These are phyloP conservation scores for Blastocladiella britannica DNA, from an alignment of 192 early-diverging fungal genomes.

Conservation along the genomic window DNA sequence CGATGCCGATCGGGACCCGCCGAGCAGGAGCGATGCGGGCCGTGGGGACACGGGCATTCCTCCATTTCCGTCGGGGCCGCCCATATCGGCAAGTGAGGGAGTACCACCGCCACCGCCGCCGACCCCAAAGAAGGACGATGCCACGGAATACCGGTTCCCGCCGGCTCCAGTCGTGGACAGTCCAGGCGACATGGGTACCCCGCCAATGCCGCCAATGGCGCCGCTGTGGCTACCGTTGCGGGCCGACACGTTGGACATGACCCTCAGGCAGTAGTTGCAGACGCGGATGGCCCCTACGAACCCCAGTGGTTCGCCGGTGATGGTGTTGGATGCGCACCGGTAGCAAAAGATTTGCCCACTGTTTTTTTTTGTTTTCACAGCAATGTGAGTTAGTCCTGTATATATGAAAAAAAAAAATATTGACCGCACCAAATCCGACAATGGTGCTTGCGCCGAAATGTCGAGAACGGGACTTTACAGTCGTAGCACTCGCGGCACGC, in stretches of 20 bases:
- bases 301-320: constrained; percentile 8
- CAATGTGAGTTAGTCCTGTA: constrained; percentile 1
- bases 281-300: constrained; percentile 1
- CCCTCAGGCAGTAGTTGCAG: not conserved
- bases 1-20: too few species aligned
- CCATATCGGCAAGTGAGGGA: too few species aligned
- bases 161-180: too few species aligned
- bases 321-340: constrained; percentile 46
- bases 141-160: too few species aligned
- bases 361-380: not conserved
- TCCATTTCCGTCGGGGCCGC: too few species aligned
- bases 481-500: constrained; percentile 61
- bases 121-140: too few species aligned
- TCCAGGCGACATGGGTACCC: too few species aligned
- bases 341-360: constrained; percentile 52
- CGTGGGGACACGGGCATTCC: too few species aligned
- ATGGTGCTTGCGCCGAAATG: constrained; percentile 52
- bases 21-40: too few species aligned
- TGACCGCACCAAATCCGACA: constrained; percentile 58
- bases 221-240: not conserved
- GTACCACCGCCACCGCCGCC: too few species aligned
- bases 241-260: too few species aligned
- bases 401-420: constrained; percentile 2
- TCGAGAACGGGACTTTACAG: constrained; percentile 48
- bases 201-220: too few species aligned